Evolutionary conservation across 1,284 basidiomycete species (phyloP).

Genomic region (Ustilago bromivora): DNA sequence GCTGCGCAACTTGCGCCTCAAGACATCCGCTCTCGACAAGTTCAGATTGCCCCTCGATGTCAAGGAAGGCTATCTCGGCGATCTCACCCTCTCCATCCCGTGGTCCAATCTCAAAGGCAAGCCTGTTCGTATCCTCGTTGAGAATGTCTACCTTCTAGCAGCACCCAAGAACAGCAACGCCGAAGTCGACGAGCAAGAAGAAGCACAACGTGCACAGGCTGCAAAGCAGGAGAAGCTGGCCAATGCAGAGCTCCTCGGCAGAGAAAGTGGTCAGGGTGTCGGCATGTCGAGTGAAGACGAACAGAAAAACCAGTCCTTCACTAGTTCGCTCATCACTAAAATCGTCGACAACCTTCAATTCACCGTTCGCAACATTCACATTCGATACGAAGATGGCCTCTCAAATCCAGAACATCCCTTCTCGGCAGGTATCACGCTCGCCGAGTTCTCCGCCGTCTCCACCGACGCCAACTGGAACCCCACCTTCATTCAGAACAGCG

Average conservation of each 20-base stretch:
- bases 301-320: slow-evolving; percentile 82
- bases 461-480: slow-evolving; percentile 91
- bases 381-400: slow-evolving; percentile 94
- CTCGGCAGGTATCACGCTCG: slow-evolving; percentile 90
- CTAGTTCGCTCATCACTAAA: slow-evolving; percentile 87
- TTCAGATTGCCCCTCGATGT: slow-evolving; percentile 97
- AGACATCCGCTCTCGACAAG: slow-evolving; percentile 94
- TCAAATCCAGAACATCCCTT: slow-evolving; percentile 98
- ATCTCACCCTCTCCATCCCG: slow-evolving; percentile 90
- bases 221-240: slow-evolving; percentile 89
- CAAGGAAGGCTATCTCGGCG: slow-evolving; percentile 90
- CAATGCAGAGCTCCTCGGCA: slow-evolving; percentile 82
- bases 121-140: slow-evolving; percentile 90
- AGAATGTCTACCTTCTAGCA: slow-evolving; percentile 96
- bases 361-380: slow-evolving; percentile 75
- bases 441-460: slow-evolving; percentile 91
- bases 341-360: slow-evolving; percentile 97
- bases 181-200: slow-evolving; percentile 83
- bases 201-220: slow-evolving; percentile 83
- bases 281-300: slow-evolving; percentile 74
- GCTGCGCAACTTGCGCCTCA: slow-evolving; percentile 81
- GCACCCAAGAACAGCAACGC: slow-evolving; percentile 81
- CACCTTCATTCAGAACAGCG: slow-evolving; percentile 92
- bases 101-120: slow-evolving; percentile 95
- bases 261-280: slow-evolving; percentile 40